Percentiles rank a stretch among this genome's conserved stretches.
phyloP scores from a whole-genome alignment of 768 basidiomycete species.

The Sutorius australiensis region DNA sequence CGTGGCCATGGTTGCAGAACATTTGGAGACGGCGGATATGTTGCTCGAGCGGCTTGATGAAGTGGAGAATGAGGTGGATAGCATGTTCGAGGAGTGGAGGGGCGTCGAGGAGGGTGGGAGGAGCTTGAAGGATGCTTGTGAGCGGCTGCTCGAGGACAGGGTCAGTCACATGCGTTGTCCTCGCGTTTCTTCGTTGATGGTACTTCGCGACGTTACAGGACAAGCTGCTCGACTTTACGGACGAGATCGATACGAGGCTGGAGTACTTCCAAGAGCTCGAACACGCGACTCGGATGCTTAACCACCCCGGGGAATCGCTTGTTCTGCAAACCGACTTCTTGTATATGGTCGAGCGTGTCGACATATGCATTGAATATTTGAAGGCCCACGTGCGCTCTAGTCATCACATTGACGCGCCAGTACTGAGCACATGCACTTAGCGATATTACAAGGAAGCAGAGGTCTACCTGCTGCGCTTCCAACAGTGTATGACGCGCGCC shows the following conservation, averaged over 20 bases:
- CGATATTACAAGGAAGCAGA: slow-evolving; percentile 91
- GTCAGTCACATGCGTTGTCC: slow-evolving; percentile 41
- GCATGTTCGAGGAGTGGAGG: slow-evolving; percentile 81
- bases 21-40: slow-evolving; percentile 73
- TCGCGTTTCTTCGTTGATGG: not conserved
- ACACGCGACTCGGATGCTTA: slow-evolving; percentile 87
- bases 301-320: slow-evolving; percentile 88
- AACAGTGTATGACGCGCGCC: slow-evolving; percentile 95
- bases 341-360: slow-evolving; percentile 94
- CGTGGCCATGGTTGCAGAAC: slow-evolving; percentile 68
- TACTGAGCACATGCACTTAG: slow-evolving; percentile 38
- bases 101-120: slow-evolving; percentile 92
- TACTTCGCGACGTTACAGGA: slow-evolving; percentile 46
- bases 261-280: slow-evolving; percentile 97
- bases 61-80: slow-evolving; percentile 68
- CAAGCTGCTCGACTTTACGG: slow-evolving; percentile 68
- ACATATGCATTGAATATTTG: slow-evolving; percentile 90
- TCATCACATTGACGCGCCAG: not conserved
- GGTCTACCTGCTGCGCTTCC: slow-evolving; percentile 92
- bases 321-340: slow-evolving; percentile 90
- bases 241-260: slow-evolving; percentile 75
- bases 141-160: slow-evolving; percentile 84
- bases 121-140: slow-evolving; percentile 88
- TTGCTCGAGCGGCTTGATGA: slow-evolving; percentile 70
- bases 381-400: slow-evolving; percentile 67